Evolutionary conservation across 2,329 filamentous ascomycete species (phyloP).

Genomic region (Monilinia fructigena): DNA sequence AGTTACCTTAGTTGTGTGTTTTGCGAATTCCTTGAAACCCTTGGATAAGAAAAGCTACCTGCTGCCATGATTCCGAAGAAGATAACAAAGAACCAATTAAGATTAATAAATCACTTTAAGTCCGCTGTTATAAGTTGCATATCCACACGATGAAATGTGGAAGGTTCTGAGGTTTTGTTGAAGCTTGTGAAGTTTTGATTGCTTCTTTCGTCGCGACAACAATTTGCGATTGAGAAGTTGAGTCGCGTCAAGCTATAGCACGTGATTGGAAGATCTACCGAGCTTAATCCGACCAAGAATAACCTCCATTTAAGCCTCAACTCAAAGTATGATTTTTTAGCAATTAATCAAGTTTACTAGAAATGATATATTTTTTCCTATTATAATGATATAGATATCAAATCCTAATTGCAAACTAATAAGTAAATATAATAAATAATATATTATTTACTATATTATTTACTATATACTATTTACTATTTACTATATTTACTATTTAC

Average conservation of each 20-base stretch:
- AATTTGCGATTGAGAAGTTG: slow-evolving; percentile 2
- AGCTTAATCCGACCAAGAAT: not conserved
- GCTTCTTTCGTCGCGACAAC: not conserved
- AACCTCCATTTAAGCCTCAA: too few species aligned
- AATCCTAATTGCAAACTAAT: too few species aligned
- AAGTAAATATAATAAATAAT: too few species aligned
- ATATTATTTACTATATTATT: too few species aligned
- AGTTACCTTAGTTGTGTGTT: slow-evolving; percentile 36
- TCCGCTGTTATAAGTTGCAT: too few species aligned
- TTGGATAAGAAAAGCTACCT: slow-evolving; percentile 28
- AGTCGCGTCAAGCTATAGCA: not conserved
- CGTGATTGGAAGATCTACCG: not conserved
- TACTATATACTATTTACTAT: too few species aligned
- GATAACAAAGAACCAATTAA: not conserved
- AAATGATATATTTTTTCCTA: too few species aligned
- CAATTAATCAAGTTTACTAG: too few species aligned
- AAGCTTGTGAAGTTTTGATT: not conserved
- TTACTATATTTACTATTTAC: too few species aligned
- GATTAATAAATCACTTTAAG: not conserved
- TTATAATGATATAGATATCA: too few species aligned
- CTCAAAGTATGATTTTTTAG: too few species aligned
- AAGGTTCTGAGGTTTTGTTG: not conserved
- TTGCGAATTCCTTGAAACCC: slow-evolving; percentile 34
- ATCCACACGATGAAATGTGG: not conserved
- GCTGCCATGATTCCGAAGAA: slow-evolving; percentile 27